Evolutionary conservation across 176 grass and related monocot species (phyloP).

Genomic region (Thalia dealbata): DNA sequence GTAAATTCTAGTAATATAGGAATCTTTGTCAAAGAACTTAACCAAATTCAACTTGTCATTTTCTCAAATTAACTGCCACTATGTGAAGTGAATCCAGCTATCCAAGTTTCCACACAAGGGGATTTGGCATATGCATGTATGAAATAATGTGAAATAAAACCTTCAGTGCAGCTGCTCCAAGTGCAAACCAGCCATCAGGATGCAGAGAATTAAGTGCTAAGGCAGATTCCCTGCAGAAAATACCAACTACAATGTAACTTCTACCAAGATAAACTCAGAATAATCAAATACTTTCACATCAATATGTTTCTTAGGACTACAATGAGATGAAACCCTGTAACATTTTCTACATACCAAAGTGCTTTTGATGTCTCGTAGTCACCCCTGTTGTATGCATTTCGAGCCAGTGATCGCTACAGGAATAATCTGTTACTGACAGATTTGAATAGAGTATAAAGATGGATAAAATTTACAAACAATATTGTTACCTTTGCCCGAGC

Average conservation of each 20-base stretch:
- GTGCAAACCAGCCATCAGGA: constrained; percentile 97
- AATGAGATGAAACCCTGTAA: constrained; percentile 7
- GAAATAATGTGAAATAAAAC: constrained; percentile 28
- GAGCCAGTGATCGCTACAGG: constrained; percentile 60
- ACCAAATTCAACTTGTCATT: not conserved
- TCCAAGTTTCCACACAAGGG: constrained; percentile 5
- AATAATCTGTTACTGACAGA: constrained; percentile 8
- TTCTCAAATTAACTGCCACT: not conserved
- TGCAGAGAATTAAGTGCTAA: constrained; percentile 77
- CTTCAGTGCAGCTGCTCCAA: constrained; percentile 82
- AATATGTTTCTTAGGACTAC: not conserved
- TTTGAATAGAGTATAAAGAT: not conserved
- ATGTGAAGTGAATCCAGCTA: constrained; percentile 2
- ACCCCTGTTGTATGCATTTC: constrained; percentile 76
- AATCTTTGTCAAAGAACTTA: not conserved
- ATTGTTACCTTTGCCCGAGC: constrained; percentile 70
- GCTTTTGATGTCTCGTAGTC: constrained; percentile 67
- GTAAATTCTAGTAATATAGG: not conserved
- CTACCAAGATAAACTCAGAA: not conserved
- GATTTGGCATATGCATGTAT: not conserved
- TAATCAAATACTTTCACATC: not conserved
- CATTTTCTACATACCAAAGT: constrained; percentile 48
- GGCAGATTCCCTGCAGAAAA: constrained; percentile 70
- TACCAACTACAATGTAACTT: not conserved
- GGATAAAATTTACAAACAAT: constrained; percentile 12